Evolutionary conservation across 2,329 filamentous ascomycete genomes (phyloP), one percentile per base, ranked within the genome.

Genomic region (Bipolaris bicolor): DNA sequence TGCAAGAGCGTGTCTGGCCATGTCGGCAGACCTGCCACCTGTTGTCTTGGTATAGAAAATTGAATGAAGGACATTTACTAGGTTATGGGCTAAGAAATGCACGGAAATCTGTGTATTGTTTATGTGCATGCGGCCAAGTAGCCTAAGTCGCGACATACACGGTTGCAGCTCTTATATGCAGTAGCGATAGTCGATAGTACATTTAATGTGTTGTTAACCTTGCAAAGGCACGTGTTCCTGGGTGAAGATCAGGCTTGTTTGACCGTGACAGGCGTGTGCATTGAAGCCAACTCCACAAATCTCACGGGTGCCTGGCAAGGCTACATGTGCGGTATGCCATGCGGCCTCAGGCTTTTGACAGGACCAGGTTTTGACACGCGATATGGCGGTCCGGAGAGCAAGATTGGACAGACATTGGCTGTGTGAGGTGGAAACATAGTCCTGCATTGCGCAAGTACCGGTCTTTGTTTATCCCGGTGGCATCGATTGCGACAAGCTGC

Each of bases 51-150:
- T 67, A 66, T 65, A 59, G 64, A 62, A 64, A 63, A 71, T 73
- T 73, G 72, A 65, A 72, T 65, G 65, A 66, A 61, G 64, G 66
- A 70, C 57, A 71, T 64, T 64, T 66, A 63, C 55, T 71, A 67
- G 63, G 44, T 47, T 50, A 53, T 60, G 43, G 52, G 33, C 13
- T 10, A 49, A 52, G 48, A 65, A 55, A 64, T 36, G 60, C 55
- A 62, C 47, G 54, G 48, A 24, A 50, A 40, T 55, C 65, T 68
- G 58, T 70, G 67, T 73, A 74, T 74, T 70, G 67, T 69, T 68
- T 60, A 68, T 69, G 58, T 67, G 65, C 57, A 63, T 57, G 63
- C 54, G 53, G 53, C 56, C 54, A 67, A 65, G 63, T 66, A 65
- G 60, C 55, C 58, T 31, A 44, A 64, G 62, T 45, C 58, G 54